A percentile compares a stretch with the other conserved stretches of the same genome.
Conservation (phyloP, 345 rosid genomes). For the Euphorbia pulcherrima region DNA sequence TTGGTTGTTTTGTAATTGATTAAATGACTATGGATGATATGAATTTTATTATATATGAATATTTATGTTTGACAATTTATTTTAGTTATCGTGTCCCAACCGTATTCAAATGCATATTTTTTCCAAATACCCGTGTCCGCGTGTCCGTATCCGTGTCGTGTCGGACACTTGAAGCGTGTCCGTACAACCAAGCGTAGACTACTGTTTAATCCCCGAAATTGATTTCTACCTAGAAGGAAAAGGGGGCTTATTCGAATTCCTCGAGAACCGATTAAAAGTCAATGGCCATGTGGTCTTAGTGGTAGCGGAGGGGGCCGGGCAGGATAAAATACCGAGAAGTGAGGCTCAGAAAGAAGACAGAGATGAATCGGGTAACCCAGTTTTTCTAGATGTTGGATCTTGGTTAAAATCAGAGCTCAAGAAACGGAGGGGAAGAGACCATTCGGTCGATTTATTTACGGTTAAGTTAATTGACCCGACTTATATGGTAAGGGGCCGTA, state of each 20-base stretch:
- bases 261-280: conserved; percentile 44
- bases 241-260: conserved; percentile 75
- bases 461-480: conserved; percentile 91
- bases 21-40: too few relatives aligned
- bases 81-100: too few relatives aligned
- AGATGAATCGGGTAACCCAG: conserved; percentile 78
- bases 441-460: conserved; percentile 57
- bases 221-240: conserved; percentile 64
- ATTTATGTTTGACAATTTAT: too few relatives aligned
- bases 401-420: conserved; percentile 77
- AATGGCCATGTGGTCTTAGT: conserved; percentile 77
- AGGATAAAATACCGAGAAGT: conserved; percentile 68
- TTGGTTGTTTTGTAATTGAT: too few relatives aligned
- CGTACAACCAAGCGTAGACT: too few relatives aligned
- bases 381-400: conserved; percentile 72
- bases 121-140: too few relatives aligned
- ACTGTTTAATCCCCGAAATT: conserved; percentile 77
- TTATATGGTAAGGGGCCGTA: conserved; percentile 90
- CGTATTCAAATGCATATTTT: too few relatives aligned
- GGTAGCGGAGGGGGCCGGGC: conserved; percentile 92
- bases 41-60: too few relatives aligned
- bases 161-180: too few relatives aligned
- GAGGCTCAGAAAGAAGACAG: conserved; percentile 59
- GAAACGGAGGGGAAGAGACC: conserved; percentile 69
- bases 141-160: too few relatives aligned